A percentile compares a stretch with the other conserved stretches of the same genome.
phyloP scores from a whole-genome alignment of 495 filamentous ascomycete species.

The Ramalina peruviana region DNA sequence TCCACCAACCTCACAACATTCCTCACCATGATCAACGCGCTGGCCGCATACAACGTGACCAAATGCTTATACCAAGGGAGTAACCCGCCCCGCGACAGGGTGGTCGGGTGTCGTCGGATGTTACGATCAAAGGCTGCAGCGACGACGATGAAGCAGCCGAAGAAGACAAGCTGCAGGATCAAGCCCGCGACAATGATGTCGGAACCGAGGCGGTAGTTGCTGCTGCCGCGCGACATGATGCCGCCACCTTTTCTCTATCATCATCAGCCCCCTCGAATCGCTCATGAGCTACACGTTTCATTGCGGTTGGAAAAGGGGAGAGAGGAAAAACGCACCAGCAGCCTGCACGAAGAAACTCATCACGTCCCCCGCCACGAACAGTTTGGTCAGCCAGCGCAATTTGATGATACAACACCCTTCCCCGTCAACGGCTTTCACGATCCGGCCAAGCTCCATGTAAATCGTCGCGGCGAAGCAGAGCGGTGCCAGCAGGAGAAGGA shows the following conservation, averaged over 20 bases:
- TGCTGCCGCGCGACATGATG: slow-evolving; percentile 26
- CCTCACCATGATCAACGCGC: slow-evolving; percentile 43
- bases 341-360: slow-evolving; percentile 36
- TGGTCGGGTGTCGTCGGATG: slow-evolving; percentile 12
- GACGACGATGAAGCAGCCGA: slow-evolving; percentile 32
- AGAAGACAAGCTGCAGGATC: slow-evolving; percentile 33
- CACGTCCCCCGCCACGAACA: slow-evolving; percentile 34
- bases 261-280: slow-evolving; percentile 14
- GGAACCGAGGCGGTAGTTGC: slow-evolving; percentile 31
- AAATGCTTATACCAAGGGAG: slow-evolving; percentile 36
- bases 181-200: slow-evolving; percentile 37
- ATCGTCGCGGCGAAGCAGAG: slow-evolving; percentile 22
- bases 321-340: slow-evolving; percentile 19
- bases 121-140: slow-evolving; percentile 21
- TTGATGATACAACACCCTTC: slow-evolving; percentile 24
- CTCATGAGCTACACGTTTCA: slow-evolving; percentile 13
- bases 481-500: slow-evolving; percentile 21
- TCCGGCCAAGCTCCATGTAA: slow-evolving; percentile 18
- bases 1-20: slow-evolving; percentile 48
- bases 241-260: slow-evolving; percentile 28
- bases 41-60: slow-evolving; percentile 36
- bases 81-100: slow-evolving; percentile 2
- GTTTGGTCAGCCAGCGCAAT: slow-evolving; percentile 28
- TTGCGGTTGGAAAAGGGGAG: slow-evolving; percentile 1
- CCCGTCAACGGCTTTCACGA: slow-evolving; percentile 14